phyloP scores from a whole-genome alignment of 805 yeast genomes.

The Yamadazyma phyllophila region DNA sequence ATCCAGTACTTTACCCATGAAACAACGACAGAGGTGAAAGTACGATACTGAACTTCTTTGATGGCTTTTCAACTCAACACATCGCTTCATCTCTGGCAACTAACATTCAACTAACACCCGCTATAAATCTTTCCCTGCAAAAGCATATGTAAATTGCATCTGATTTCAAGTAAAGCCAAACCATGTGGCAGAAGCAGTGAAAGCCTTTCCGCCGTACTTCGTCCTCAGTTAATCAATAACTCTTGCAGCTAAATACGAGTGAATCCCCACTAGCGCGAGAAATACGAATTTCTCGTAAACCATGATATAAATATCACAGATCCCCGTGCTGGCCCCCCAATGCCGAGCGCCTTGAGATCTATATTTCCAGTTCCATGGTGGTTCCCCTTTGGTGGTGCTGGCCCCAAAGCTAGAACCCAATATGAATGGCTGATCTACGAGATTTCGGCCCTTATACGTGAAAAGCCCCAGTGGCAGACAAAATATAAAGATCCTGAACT shows the following conservation, averaged over 20 bases:
- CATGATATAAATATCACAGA: background rate
- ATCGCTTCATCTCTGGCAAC: no score
- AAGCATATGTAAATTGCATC: no score
- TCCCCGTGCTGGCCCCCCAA: background rate
- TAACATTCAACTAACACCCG: no score
- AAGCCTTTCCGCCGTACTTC: no score
- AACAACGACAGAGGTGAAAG: no score
- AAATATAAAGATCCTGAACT: slow-evolving; percentile 17
- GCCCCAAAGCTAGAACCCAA: background rate
- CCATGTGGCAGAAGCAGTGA: no score
- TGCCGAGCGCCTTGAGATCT: background rate
- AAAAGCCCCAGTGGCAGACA: slow-evolving; percentile 20
- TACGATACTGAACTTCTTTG: no score
- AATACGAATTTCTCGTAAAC: background rate
- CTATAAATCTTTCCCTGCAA: no score
- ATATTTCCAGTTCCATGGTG: background rate
- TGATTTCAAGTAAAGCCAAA: no score
- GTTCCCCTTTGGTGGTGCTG: background rate
- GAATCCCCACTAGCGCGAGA: background rate
- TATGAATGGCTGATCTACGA: background rate
- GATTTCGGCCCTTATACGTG: slow-evolving; percentile 11
- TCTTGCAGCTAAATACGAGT: background rate
- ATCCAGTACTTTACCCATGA: no score
- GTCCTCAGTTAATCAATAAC: background rate
- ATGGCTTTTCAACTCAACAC: no score